phyloP scores from a whole-genome alignment of 495 filamentous ascomycete genomes.

The Penicillium chermesinum region DNA sequence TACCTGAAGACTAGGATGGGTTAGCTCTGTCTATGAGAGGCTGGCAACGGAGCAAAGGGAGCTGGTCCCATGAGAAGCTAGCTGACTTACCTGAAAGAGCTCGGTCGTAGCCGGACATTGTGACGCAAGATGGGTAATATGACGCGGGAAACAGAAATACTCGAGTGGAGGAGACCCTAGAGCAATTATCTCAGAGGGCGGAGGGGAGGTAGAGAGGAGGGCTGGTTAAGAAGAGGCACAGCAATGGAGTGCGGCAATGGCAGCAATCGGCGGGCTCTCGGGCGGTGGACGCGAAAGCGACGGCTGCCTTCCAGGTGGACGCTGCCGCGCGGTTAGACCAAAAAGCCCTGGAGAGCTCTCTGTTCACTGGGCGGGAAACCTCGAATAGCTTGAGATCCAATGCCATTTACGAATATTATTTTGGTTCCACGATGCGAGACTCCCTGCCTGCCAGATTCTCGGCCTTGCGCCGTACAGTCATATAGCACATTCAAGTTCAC shows the following conservation, averaged over 20 bases:
- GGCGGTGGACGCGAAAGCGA: slow-evolving; percentile 30
- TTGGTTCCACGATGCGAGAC: no score
- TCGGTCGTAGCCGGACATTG: slow-evolving; percentile 91
- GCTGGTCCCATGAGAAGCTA: slow-evolving; percentile 22
- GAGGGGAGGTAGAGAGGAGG: slow-evolving; percentile 1
- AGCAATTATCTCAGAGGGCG: not conserved
- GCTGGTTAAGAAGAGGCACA: slow-evolving; percentile 12
- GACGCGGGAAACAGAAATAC: not conserved
- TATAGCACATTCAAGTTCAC: no score
- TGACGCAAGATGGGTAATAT: slow-evolving; percentile 27
- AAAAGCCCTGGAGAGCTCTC: no score
- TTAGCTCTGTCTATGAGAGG: slow-evolving; percentile 11
- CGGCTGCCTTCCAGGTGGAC: slow-evolving; percentile 28
- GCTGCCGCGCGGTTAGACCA: slow-evolving; percentile 13
- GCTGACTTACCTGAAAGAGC: slow-evolving; percentile 78
- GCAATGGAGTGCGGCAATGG: slow-evolving; percentile 23
- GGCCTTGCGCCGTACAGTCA: no score
- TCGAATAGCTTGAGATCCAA: not conserved
- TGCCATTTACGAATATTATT: not conserved
- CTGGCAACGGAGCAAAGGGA: slow-evolving; percentile 16
- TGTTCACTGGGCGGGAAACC: no score
- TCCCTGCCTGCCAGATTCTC: no score
- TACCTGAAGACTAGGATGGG: slow-evolving; percentile 28
- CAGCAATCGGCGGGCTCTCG: slow-evolving; percentile 9
- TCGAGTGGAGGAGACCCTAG: not conserved